Conservation (phyloP, 225 moss, liverwort and hornwort genomes). For the Climacium dendroides region DNA sequence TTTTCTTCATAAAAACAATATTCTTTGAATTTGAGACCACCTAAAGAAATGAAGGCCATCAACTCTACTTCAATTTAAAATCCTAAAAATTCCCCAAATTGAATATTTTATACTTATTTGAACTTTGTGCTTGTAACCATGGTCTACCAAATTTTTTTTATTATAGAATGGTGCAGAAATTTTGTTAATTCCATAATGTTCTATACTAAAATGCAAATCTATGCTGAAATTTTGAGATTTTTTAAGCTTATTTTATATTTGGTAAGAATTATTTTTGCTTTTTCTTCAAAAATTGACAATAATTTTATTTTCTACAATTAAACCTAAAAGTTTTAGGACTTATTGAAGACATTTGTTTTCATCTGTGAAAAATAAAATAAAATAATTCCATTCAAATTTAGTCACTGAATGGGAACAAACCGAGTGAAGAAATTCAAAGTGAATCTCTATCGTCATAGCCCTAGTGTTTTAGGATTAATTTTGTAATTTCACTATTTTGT, state of each 20-base stretch:
- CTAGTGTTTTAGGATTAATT: fast-evolving
- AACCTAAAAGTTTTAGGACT: background rate
- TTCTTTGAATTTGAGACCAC: background rate
- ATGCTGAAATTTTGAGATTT: background rate
- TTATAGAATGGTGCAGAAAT: too few species aligned
- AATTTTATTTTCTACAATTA: fast-evolving
- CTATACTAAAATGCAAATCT: fast-evolving
- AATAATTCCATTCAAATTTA: background rate
- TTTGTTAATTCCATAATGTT: too few species aligned
- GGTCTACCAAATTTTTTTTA: background rate
- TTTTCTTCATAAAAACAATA: background rate
- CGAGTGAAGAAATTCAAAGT: background rate
- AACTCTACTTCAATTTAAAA: background rate
- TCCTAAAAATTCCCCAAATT: too few species aligned
- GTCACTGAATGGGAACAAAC: background rate
- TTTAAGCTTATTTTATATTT: background rate
- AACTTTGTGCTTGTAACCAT: too few species aligned
- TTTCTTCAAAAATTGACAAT: background rate
- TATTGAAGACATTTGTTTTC: background rate
- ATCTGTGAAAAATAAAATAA: background rate
- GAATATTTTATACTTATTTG: too few species aligned
- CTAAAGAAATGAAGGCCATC: background rate
- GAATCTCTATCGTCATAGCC: fast-evolving
- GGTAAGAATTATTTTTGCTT: background rate
- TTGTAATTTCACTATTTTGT: background rate